Evolutionary conservation across 2,329 filamentous ascomycete species (phyloP), one percentile per base, ranked within the genome.

Genomic region (Aspergillus neoniger): DNA sequence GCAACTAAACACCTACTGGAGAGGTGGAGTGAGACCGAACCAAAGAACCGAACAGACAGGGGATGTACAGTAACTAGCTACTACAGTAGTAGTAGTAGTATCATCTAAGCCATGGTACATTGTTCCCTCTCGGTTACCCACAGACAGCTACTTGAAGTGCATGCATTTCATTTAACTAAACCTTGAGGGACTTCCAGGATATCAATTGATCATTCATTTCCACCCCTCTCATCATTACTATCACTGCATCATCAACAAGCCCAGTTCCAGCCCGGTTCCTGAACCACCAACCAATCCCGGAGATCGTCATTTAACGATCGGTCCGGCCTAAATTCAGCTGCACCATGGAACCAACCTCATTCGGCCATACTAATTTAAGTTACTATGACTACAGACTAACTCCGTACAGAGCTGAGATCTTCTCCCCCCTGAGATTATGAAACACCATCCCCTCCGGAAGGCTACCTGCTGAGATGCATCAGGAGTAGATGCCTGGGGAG

Each of bases 221-320:
- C 32, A 36, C 32, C 17, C 15, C 19, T 9, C 9, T 43, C 41
- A 19, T 19, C 12, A 6, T 10, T 17, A 43, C 21, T 21, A 36
- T 30, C 32, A 36, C 28, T 10, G 9, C 28, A 43, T 43, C 41
- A 43, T 44, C 41, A 44, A 44, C 41, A 12, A 19, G 17, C 17
- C 19, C 41, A 23, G 41, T 44, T 36, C 41, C 41, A 12, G 41
- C 17, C 41, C 41, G 41, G 41, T 44, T 44, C 41, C 41, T 44
- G 41, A 44, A 23, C 41, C 41, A 44, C 12, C n/a, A 43, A n/a
- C n/a, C 41, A 43, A 21, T 12, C 41, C 39, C 47, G 47, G 47
- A 50, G 47, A 50, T 50, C 47, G 47, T 50, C 47, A 50, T 50
- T 50, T 30, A 32, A 50, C 47, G 25, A 50, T 50, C 47, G 28